Percentiles rank a stretch among this genome's conserved stretches.
Evolutionary conservation across 192 early-diverging fungal species (phyloP).

Genomic region (Umbelopsis sp.): DNA sequence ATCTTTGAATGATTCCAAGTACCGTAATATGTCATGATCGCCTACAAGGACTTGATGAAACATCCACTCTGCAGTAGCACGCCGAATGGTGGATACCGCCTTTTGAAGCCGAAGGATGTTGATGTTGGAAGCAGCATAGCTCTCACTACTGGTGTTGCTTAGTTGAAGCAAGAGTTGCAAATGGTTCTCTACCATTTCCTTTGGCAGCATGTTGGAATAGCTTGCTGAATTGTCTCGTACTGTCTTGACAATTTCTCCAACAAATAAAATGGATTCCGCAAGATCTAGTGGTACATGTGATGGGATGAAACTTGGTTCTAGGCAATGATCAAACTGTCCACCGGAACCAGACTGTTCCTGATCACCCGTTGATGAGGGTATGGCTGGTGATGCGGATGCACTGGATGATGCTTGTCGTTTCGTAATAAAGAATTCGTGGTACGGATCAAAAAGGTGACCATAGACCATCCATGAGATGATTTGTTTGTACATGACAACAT

Average conservation of each 20-base stretch:
- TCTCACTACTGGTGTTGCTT: neutral
- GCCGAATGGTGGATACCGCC: slow-evolving; percentile 50
- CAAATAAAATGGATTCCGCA: slow-evolving; percentile 67
- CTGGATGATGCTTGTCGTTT: slow-evolving; percentile 15
- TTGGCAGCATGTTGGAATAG: slow-evolving; percentile 19
- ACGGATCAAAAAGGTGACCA: slow-evolving; percentile 60
- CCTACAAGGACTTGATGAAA: slow-evolving; percentile 69
- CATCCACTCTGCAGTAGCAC: slow-evolving; percentile 57
- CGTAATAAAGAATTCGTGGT: slow-evolving; percentile 67
- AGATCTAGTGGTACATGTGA: slow-evolving; percentile 49
- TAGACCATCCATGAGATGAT: slow-evolving; percentile 69
- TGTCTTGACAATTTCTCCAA: slow-evolving; percentile 66
- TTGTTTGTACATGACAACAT: slow-evolving; percentile 58
- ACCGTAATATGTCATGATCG: slow-evolving; percentile 51
- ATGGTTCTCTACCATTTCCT: slow-evolving; percentile 23
- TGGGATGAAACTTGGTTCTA: slow-evolving; percentile 51
- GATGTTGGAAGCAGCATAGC: slow-evolving; percentile 28
- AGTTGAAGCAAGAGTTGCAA: slow-evolving; percentile 21
- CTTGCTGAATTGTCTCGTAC: slow-evolving; percentile 41
- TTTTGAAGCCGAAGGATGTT: slow-evolving; percentile 45
- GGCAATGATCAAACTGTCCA: slow-evolving; percentile 48
- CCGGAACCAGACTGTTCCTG: neutral
- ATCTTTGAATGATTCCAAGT: slow-evolving; percentile 60
- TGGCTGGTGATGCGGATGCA: slow-evolving; percentile 16
- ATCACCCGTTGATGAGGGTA: neutral